Percentiles rank a stretch among this genome's conserved stretches.
Evolutionary conservation across 768 basidiomycete genomes (phyloP).

Genomic region (Lentinula sp.): DNA sequence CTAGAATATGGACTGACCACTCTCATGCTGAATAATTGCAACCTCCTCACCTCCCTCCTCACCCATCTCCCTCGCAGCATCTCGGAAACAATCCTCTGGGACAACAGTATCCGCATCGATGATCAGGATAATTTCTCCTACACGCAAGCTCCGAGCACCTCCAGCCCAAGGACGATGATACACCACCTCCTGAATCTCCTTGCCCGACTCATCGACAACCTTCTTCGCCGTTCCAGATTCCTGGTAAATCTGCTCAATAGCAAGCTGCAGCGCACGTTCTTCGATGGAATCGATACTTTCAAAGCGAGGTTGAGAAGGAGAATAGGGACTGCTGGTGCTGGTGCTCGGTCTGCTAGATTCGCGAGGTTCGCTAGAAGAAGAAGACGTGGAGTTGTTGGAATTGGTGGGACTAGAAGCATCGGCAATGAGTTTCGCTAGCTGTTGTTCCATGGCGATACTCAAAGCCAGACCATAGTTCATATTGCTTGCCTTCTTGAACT

Average conservation of each 20-base stretch:
- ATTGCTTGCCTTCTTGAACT: constrained; percentile 84
- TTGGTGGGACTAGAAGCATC: not conserved
- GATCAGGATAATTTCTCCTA: constrained; percentile 76
- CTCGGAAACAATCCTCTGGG: constrained; percentile 85
- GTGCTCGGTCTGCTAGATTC: constrained; percentile 28
- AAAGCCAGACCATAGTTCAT: constrained; percentile 76
- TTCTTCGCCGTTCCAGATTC: constrained; percentile 35
- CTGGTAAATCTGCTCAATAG: constrained; percentile 63
- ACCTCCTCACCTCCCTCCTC: constrained; percentile 75
- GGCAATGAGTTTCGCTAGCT: constrained; percentile 36
- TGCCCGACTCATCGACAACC: not conserved
- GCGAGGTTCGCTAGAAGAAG: constrained; percentile 20
- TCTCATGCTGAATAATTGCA: constrained; percentile 87
- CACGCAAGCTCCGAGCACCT: constrained; percentile 68
- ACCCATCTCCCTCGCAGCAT: constrained; percentile 87
- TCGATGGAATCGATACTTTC: constrained; percentile 50
- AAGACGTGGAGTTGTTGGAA: not conserved
- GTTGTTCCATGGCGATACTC: constrained; percentile 54
- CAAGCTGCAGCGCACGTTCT: constrained; percentile 66
- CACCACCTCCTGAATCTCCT: constrained; percentile 14
- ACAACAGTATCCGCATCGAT: constrained; percentile 77
- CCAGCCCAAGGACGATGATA: constrained; percentile 65
- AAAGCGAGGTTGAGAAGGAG: not conserved
- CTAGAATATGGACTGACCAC: constrained; percentile 27
- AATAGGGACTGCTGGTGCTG: not conserved